Conservation (phyloP, 768 basidiomycete species). For the Psilocybe sp. region DNA sequence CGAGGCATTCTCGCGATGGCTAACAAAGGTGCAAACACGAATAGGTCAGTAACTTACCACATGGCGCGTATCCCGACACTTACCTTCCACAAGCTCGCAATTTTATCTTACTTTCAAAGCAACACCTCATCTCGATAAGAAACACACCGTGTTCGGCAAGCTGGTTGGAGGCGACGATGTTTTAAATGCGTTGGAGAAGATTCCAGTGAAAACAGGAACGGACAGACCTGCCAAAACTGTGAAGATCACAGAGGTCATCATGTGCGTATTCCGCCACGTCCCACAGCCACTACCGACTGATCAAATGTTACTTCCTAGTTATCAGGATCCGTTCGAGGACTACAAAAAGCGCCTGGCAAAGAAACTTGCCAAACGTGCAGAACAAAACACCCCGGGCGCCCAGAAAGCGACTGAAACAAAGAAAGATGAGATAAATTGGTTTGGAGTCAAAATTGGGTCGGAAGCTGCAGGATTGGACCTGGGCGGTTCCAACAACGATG, state of each 20-base stretch:
- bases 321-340: conserved; percentile 93
- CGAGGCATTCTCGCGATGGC: conserved; percentile 93
- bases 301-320: conserved; percentile 38
- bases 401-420: conserved; percentile 42
- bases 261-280: conserved; percentile 48
- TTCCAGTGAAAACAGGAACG: conserved; percentile 79
- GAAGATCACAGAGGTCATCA: conserved; percentile 79
- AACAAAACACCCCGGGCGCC: conserved; percentile 32
- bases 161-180: conserved; percentile 95
- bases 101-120: conserved; percentile 90
- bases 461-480: conserved; percentile 25
- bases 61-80: background rate
- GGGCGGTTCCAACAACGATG: conserved; percentile 30
- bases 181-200: conserved; percentile 76
- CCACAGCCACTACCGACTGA: background rate
- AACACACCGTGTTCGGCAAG: conserved; percentile 96
- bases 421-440: conserved; percentile 80
- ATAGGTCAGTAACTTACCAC: conserved; percentile 49
- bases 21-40: conserved; percentile 89
- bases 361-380: conserved; percentile 62
- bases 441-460: conserved; percentile 80
- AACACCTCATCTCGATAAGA: conserved; percentile 83
- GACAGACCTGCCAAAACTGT: conserved; percentile 87
- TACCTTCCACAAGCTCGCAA: conserved; percentile 60
- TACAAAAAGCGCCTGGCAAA: conserved; percentile 84